Percentiles rank a stretch among this genome's conserved stretches.
Conservation (phyloP, 2,329 filamentous ascomycete species). For the Pseudogymnoascus sp. region DNA sequence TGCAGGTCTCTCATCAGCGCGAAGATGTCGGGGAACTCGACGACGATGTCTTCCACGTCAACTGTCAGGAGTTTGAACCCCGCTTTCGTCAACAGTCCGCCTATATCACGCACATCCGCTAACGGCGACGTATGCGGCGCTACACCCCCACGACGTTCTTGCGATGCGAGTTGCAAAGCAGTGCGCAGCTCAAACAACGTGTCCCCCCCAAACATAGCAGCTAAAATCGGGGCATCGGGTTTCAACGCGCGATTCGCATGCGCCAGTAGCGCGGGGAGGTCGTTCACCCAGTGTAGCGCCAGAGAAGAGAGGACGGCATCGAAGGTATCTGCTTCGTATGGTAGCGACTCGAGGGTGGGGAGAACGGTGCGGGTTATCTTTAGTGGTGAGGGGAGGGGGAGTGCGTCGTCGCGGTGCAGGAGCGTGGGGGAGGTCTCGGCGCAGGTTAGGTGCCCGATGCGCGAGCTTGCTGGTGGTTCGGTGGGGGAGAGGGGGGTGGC, state of each 20-base stretch:
- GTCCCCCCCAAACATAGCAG: conserved; percentile 94
- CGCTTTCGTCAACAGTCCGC: conserved; percentile 74
- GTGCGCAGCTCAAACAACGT: conserved; percentile 89
- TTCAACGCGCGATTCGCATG: conserved; percentile 84
- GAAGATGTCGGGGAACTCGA: conserved; percentile 87
- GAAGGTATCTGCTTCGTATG: conserved; percentile 69
- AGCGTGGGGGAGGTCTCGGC: conserved; percentile 72
- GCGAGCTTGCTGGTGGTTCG: conserved; percentile 59
- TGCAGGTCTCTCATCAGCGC: conserved; percentile 90
- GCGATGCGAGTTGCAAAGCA: conserved; percentile 84
- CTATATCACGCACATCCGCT: conserved; percentile 85
- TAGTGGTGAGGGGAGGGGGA: conserved; percentile 57
- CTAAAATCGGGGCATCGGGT: conserved; percentile 85
- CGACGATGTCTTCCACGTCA: conserved; percentile 93
- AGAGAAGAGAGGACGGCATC: conserved; percentile 85
- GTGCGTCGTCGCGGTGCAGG: conserved; percentile 69
- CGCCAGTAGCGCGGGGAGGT: conserved; percentile 74
- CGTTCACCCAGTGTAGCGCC: conserved; percentile 95
- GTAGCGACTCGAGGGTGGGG: conserved; percentile 64
- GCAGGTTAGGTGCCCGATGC: conserved; percentile 68
- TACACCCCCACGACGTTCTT: conserved; percentile 84
- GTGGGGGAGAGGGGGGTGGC: conserved; percentile 50
- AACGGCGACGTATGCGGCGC: conserved; percentile 84
- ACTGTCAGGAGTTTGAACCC: conserved; percentile 96
- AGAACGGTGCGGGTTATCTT: conserved; percentile 65